A percentile compares a stretch with the other conserved stretches of the same genome.
These are phyloP conservation scores for Fusarium longipes DNA, from an alignment of 2,329 filamentous ascomycete species.

Conservation along the genomic window DNA sequence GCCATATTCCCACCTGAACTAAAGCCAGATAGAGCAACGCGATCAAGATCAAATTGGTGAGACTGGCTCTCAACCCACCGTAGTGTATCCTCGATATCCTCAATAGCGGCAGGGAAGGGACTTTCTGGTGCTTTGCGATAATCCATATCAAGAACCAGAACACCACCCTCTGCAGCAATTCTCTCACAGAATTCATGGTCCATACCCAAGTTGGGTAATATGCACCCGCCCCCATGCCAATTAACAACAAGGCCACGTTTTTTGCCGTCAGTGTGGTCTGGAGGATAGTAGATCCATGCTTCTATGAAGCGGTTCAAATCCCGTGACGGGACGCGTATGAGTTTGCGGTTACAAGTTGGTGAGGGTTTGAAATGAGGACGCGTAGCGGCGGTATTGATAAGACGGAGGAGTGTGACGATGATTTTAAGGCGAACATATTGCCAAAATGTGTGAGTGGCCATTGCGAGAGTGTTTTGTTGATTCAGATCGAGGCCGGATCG, in stretches of 20 bases:
- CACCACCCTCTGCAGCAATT: conserved; percentile 44
- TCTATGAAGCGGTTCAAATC: conserved; percentile 44
- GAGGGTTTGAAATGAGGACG: conserved; percentile 25
- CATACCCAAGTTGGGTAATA: conserved; percentile 52
- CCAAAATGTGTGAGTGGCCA: conserved; percentile 17
- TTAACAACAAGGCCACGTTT: conserved; percentile 49
- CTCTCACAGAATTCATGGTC: conserved; percentile 54
- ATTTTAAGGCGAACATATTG: conserved; percentile 33
- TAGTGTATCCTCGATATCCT: conserved; percentile 53
- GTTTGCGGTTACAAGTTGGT: conserved; percentile 20
- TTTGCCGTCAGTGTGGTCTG: background rate
- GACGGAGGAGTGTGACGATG: conserved; percentile 24
- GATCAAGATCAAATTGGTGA: conserved; percentile 47
- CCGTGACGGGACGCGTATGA: conserved; percentile 45
- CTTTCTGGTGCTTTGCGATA: conserved; percentile 56
- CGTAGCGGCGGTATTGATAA: conserved; percentile 27
- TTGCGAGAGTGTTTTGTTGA: background rate
- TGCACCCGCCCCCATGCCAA: conserved; percentile 52
- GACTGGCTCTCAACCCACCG: conserved; percentile 46
- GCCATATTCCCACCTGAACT: conserved; percentile 60
- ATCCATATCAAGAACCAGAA: conserved; percentile 48
- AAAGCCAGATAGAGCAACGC: conserved; percentile 59
- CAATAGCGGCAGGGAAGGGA: conserved; percentile 52
- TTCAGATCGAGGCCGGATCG: fast-evolving
- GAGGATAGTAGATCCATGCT: conserved; percentile 46